A percentile compares a stretch with the other conserved stretches of the same genome.
Conservation (phyloP, 2,329 filamentous ascomycete species). For the Clarireedia homoeocarpa region DNA sequence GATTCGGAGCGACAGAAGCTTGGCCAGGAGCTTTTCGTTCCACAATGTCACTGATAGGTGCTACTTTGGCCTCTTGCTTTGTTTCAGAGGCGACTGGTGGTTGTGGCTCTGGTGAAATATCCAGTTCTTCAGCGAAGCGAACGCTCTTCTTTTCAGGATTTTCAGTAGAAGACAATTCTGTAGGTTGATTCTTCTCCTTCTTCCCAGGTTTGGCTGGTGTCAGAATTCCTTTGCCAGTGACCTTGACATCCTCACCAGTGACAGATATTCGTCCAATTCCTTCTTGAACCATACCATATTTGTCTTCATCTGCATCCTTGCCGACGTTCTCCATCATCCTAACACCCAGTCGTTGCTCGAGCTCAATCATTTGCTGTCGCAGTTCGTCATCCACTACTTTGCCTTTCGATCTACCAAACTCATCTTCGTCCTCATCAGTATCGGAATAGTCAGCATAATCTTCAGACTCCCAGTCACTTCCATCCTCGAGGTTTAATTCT, state of each 20-base stretch:
- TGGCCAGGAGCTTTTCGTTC: constrained; percentile 24
- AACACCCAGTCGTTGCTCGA: constrained; percentile 69
- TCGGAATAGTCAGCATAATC: constrained; percentile 46
- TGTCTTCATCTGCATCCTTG: constrained; percentile 33
- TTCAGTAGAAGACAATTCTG: background rate
- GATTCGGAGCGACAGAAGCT: constrained; percentile 14
- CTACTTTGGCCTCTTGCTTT: constrained; percentile 8
- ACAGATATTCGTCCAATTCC: constrained; percentile 51
- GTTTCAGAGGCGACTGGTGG: constrained; percentile 18
- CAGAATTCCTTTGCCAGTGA: background rate
- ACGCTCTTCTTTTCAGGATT: constrained; percentile 55
- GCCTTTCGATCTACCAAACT: constrained; percentile 66
- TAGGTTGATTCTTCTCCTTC: background rate
- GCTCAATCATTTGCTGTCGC: constrained; percentile 71
- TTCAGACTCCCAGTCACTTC: constrained; percentile 46
- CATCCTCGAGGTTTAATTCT: constrained; percentile 77
- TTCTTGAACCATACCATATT: constrained; percentile 35
- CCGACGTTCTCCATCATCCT: constrained; percentile 46
- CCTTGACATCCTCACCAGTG: constrained; percentile 21
- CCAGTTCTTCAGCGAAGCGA: constrained; percentile 67
- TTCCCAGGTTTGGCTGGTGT: background rate
- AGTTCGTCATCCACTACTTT: constrained; percentile 63
- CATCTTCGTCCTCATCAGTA: constrained; percentile 53
- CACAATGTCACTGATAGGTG: constrained; percentile 43
- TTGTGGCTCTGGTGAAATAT: constrained; percentile 50